phyloP scores from a whole-genome alignment of 2,329 filamentous ascomycete genomes.

The Cordyceps farinosa region DNA sequence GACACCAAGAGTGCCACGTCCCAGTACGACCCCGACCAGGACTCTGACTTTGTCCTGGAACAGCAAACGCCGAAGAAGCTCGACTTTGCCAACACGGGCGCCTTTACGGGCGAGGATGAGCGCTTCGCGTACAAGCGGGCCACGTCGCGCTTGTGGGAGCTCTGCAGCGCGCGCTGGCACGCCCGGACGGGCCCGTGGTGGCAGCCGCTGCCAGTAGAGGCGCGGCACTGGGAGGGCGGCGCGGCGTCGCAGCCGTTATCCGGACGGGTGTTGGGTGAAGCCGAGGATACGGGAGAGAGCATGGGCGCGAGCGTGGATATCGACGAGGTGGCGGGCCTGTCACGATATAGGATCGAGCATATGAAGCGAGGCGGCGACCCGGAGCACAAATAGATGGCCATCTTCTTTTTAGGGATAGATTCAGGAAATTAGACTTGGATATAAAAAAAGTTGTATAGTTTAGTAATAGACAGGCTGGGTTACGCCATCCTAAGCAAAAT shows the following conservation, averaged over 20 bases:
- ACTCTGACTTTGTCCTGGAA: slow-evolving; percentile 50
- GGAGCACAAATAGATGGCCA: background rate
- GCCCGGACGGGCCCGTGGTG: slow-evolving; percentile 64
- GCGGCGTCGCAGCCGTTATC: slow-evolving; percentile 24
- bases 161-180: slow-evolving; percentile 73
- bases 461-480: background rate
- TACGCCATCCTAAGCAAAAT: background rate
- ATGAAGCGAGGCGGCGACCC: slow-evolving; percentile 27
- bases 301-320: slow-evolving; percentile 35
- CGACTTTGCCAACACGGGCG: slow-evolving; percentile 66
- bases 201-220: slow-evolving; percentile 61
- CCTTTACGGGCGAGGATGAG: slow-evolving; percentile 78
- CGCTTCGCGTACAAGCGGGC: slow-evolving; percentile 77
- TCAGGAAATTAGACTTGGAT: background rate
- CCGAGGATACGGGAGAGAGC: slow-evolving; percentile 25
- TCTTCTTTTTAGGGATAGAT: background rate
- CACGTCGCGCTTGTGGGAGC: slow-evolving; percentile 74
- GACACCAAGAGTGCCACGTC: slow-evolving; percentile 42
- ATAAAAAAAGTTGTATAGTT: background rate
- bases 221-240: slow-evolving; percentile 62
- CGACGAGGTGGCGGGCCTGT: slow-evolving; percentile 38
- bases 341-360: slow-evolving; percentile 36
- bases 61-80: slow-evolving; percentile 31
- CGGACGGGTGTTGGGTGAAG: slow-evolving; percentile 11
- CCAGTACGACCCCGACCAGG: slow-evolving; percentile 54